Evolutionary conservation across 148 eudicot species (phyloP), one percentile per base, ranked within the genome.

Genomic region (Selenicereus undatus): DNA sequence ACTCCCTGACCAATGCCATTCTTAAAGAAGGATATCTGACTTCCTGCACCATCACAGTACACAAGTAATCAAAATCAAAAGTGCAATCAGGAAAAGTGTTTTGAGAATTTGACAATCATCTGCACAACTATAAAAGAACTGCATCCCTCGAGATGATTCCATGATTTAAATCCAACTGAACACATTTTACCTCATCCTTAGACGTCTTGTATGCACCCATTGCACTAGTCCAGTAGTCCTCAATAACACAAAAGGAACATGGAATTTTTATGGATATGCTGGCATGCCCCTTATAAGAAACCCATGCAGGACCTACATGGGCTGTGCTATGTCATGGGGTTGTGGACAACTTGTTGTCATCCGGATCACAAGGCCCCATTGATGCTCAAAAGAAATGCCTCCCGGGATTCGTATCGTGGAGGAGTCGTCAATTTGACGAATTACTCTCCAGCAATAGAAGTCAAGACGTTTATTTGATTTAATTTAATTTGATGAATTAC

Each of bases 1-100:
- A 88, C 89, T 58, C 99, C 99, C 81, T 94, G 99, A 86, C 90
- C 91, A 56, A 85, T 81, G 42, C 99, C 99, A 85, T 96, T 96
- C 87, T 91, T 96, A 87, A 89, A 96, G 83, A 92, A 94, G 58
- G 93, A 90, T 77, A 96, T 94, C 86, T 94, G 97, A 82, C 99
- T 96, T 81, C 99, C 99, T 96, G 90, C 91, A 90, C 27, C 36
- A 84, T 81, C 50, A 20, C 10, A 70, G 78, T 54, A 27, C 48
- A 68, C 18, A 76, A 84, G 64, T 10, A 62, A 76, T 27, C 26
- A 4, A 60, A 17, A 51, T 54, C 73, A 51, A 78, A 80, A 36
- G 26, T 22, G 30, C 71, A 76, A 72, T 32, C 36, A 36, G 26
- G n/a, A 76, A 11, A 30, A 30, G 7, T 17, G 4, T 76, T 64